Percentiles rank a stretch among this genome's conserved stretches.
Evolutionary conservation across 2,329 filamentous ascomycete species (phyloP).

Genomic region (Penicillium sp.): DNA sequence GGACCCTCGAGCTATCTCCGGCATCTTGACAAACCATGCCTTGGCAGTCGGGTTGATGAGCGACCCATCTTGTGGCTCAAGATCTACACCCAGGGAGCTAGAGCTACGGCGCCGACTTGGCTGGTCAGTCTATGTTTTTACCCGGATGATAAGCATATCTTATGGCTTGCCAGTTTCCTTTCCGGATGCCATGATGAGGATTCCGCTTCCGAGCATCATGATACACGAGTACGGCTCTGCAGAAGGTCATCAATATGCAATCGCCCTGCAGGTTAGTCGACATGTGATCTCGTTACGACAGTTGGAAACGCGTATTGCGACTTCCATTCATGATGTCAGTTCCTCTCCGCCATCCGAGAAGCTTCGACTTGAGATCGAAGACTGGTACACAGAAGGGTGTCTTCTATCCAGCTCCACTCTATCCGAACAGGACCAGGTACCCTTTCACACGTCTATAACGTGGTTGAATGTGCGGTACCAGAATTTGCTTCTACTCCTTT

Average conservation of each 20-base stretch:
- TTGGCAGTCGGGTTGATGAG: neutral
- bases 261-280: constrained; percentile 48
- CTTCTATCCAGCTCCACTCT: constrained; percentile 42
- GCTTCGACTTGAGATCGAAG: constrained; percentile 48
- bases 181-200: constrained; percentile 42
- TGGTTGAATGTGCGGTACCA: constrained; percentile 51
- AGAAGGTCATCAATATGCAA: constrained; percentile 42
- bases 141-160: constrained; percentile 50
- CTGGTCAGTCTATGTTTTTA: constrained; percentile 51
- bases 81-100: constrained; percentile 19
- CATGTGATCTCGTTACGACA: constrained; percentile 50
- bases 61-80: neutral
- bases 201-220: constrained; percentile 49
- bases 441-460: constrained; percentile 49
- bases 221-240: constrained; percentile 50
- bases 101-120: constrained; percentile 44
- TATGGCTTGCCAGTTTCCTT: constrained; percentile 46
- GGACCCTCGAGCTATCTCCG: constrained; percentile 46
- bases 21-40: constrained; percentile 9
- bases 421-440: constrained; percentile 46
- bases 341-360: constrained; percentile 39
- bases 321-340: neutral
- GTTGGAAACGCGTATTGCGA: constrained; percentile 37
- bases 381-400: constrained; percentile 52
- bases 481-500: constrained; percentile 47